Percentiles rank a stretch among this genome's conserved stretches.
phyloP scores from a whole-genome alignment of 208 protist species.

The Leishmania martiniquensis region DNA sequence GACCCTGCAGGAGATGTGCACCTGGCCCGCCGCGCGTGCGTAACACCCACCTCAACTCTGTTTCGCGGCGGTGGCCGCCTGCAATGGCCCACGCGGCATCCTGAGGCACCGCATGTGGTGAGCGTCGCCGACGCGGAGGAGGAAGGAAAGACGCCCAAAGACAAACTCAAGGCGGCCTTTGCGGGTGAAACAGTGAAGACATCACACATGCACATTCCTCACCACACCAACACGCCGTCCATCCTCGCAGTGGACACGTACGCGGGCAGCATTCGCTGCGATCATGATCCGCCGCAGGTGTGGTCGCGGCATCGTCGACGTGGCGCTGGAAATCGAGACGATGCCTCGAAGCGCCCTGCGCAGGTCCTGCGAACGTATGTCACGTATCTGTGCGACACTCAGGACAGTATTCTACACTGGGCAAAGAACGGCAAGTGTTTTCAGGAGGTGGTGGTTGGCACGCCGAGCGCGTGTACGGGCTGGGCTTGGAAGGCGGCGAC shows the following conservation, averaged over 20 bases:
- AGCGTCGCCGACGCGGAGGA: slow-evolving; percentile 21
- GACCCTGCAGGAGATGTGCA: slow-evolving; percentile 56
- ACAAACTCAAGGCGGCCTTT: slow-evolving; percentile 31
- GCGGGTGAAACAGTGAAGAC: slow-evolving; percentile 8
- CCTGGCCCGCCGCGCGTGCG: slow-evolving; percentile 54
- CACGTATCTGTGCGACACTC: slow-evolving; percentile 46
- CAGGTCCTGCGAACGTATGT: slow-evolving; percentile 13
- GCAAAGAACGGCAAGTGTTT: slow-evolving; percentile 67
- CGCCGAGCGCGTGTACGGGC: slow-evolving; percentile 69
- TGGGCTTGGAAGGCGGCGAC: slow-evolving; percentile 47
- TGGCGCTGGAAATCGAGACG: slow-evolving; percentile 8
- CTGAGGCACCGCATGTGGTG: slow-evolving; percentile 25
- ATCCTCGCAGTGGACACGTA: slow-evolving; percentile 46
- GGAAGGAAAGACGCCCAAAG: slow-evolving; percentile 31
- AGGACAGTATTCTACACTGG: slow-evolving; percentile 60
- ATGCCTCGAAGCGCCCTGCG: background rate
- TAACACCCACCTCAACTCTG: slow-evolving; percentile 31
- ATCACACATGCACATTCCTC: slow-evolving; percentile 26
- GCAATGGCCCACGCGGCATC: slow-evolving; percentile 37
- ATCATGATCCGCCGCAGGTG: slow-evolving; percentile 11
- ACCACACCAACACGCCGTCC: slow-evolving; percentile 52
- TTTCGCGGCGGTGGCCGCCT: slow-evolving; percentile 48
- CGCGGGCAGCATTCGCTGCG: slow-evolving; percentile 43
- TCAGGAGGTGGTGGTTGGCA: slow-evolving; percentile 78
- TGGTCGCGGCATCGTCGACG: background rate